These are phyloP conservation scores for Cardamine chenopodiifolia DNA, from an alignment of 345 rosid genomes.

Conservation along the genomic window DNA sequence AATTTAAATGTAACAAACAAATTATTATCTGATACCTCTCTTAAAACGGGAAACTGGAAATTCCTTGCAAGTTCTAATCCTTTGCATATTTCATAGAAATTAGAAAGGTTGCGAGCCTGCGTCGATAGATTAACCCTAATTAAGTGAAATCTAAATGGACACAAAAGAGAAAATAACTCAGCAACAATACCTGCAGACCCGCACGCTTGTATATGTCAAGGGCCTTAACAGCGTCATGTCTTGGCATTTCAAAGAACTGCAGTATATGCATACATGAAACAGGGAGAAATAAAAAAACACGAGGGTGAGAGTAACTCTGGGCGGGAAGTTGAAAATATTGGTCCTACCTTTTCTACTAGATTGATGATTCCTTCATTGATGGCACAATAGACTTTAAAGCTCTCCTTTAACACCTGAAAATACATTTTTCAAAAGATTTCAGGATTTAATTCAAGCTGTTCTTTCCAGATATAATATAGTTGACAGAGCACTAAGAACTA, in stretches of 20 bases:
- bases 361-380: conserved; percentile 91
- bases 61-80: conserved; percentile 91
- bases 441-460: conserved; percentile 9
- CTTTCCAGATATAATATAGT: neutral
- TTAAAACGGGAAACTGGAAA: conserved; percentile 79
- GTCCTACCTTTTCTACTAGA: conserved; percentile 77
- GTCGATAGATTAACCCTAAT: conserved; percentile 4
- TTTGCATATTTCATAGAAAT: conserved; percentile 81
- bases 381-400: conserved; percentile 85
- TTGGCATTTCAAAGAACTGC: conserved; percentile 75
- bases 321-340: neutral
- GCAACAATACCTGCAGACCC: conserved; percentile 67
- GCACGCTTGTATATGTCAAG: conserved; percentile 71
- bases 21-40: conserved; percentile 62
- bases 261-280: conserved; percentile 28
- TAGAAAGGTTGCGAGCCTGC: conserved; percentile 80
- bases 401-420: conserved; percentile 85
- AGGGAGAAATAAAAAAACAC: conserved; percentile 4
- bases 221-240: conserved; percentile 71
- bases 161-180: neutral
- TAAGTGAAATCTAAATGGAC: conserved; percentile 13
- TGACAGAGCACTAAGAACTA: neutral
- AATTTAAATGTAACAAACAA: conserved; percentile 1
- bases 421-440: neutral
- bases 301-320: conserved; percentile 27